These are phyloP conservation scores for Blastocystis sp. DNA, from an alignment of 352 stramenopile species.

Conservation along the genomic window DNA sequence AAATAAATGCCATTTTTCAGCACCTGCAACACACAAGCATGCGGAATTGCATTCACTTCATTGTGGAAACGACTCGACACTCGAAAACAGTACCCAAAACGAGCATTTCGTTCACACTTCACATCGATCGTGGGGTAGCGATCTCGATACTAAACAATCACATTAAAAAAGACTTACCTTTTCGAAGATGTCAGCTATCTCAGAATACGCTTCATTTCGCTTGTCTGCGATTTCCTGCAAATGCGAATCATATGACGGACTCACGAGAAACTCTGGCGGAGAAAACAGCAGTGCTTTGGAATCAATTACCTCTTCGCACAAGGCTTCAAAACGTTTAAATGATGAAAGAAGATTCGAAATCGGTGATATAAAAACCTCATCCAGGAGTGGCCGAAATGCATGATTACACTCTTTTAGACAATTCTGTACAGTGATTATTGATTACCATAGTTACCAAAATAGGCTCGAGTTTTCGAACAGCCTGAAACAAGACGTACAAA, in stretches of 20 bases:
- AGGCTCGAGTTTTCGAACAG: constrained; percentile 12
- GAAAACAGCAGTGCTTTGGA: not conserved
- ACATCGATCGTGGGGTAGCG: constrained; percentile 47
- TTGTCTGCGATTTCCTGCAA: constrained; percentile 43
- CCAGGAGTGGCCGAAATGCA: not conserved
- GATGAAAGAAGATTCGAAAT: not conserved
- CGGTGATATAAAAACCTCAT: not conserved
- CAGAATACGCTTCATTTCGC: not conserved
- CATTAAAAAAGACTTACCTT: not conserved
- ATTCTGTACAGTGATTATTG: not conserved
- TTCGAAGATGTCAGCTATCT: not conserved
- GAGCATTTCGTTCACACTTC: constrained; percentile 47
- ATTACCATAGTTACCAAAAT: not conserved
- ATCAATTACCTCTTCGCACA: constrained; percentile 63
- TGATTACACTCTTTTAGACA: not conserved
- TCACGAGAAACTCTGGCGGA: constrained; percentile 18
- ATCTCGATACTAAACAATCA: not conserved
- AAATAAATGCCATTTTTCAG: constrained; percentile 96
- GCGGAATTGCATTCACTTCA: constrained; percentile 58
- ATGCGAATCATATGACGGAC: constrained; percentile 28
- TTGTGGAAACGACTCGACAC: constrained; percentile 62
- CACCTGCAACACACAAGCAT: constrained; percentile 73
- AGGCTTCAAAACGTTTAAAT: not conserved
- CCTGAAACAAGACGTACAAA: constrained; percentile 38
- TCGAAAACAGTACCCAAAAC: constrained; percentile 58